A percentile compares a stretch with the other conserved stretches of the same genome.
These are phyloP conservation scores for Lactifluus volemus DNA, from an alignment of 768 basidiomycete species.

Conservation along the genomic window DNA sequence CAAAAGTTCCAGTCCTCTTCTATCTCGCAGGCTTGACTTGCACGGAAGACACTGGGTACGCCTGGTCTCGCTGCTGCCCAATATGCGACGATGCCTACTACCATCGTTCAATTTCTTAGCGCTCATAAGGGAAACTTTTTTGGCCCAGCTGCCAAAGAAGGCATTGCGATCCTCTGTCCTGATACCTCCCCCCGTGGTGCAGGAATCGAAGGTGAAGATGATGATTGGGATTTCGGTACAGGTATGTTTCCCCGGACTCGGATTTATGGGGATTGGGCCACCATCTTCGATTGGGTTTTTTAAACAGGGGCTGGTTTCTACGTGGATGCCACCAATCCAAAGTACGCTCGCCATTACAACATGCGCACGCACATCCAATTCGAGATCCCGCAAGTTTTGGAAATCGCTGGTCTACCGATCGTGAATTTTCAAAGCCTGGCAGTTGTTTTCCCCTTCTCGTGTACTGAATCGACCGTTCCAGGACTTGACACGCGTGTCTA, in stretches of 20 bases:
- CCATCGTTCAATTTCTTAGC: conserved; percentile 36
- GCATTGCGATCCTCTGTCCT: conserved; percentile 87
- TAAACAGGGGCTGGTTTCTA: conserved; percentile 81
- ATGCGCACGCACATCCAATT: conserved; percentile 81
- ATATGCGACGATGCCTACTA: neutral
- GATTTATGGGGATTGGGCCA: neutral
- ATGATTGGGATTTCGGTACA: conserved; percentile 86
- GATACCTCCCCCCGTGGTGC: conserved; percentile 96
- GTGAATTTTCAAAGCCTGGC: conserved; percentile 30
- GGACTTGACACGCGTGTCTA: conserved; percentile 78
- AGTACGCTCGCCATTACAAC: conserved; percentile 69
- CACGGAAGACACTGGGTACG: conserved; percentile 88
- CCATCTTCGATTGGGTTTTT: neutral
- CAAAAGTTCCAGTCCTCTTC: conserved; percentile 59
- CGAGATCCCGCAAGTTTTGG: conserved; percentile 77
- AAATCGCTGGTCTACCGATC: conserved; percentile 65
- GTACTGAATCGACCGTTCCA: conserved; percentile 24
- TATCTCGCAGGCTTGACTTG: conserved; percentile 89
- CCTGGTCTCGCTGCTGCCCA: neutral
- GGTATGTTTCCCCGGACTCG: conserved; percentile 31
- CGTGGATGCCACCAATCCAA: conserved; percentile 75
- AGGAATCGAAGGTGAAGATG: conserved; percentile 70
- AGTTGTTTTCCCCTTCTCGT: neutral
- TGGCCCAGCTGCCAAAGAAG: conserved; percentile 72
- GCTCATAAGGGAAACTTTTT: conserved; percentile 94